These are phyloP conservation scores for Salvia rosmarinus DNA, from an alignment of 257 asterid genomes.

Conservation along the genomic window DNA sequence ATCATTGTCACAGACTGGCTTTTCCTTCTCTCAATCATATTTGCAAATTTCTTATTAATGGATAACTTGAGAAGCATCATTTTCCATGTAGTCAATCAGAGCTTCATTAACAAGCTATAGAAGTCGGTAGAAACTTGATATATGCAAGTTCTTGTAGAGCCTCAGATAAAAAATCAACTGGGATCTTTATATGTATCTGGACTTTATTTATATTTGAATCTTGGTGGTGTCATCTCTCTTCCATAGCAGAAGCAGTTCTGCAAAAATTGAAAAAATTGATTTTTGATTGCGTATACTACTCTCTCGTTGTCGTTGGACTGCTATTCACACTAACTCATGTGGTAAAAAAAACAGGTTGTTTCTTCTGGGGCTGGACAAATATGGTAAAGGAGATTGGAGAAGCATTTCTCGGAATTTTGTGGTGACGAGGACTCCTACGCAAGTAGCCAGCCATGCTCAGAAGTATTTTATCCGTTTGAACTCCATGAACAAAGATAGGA, in stretches of 20 bases:
- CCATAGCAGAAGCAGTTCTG: background rate
- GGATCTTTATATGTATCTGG: background rate
- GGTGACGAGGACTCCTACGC: constrained; percentile 90
- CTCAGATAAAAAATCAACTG: background rate
- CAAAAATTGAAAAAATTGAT: too few relatives aligned
- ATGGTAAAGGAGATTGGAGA: constrained; percentile 95
- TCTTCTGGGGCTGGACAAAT: constrained; percentile 87
- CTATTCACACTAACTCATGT: background rate
- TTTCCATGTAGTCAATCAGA: background rate
- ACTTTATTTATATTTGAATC: background rate
- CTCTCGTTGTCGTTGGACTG: background rate
- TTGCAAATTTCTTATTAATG: too few relatives aligned
- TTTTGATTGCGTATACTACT: too few relatives aligned
- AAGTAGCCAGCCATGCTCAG: constrained; percentile 97
- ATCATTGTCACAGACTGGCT: too few relatives aligned
- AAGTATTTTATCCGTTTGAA: constrained; percentile 85
- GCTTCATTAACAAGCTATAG: background rate
- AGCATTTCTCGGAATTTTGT: constrained; percentile 89
- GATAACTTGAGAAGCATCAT: background rate
- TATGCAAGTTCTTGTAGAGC: background rate
- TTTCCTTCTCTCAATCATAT: too few relatives aligned
- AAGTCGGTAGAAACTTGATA: background rate
- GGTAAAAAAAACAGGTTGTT: constrained; percentile 58
- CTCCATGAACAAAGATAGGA: constrained; percentile 89
- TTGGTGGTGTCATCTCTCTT: background rate